Evolutionary conservation across 371 early-diverging fungal genomes (phyloP).

Genomic region (Circinella umbellata): DNA sequence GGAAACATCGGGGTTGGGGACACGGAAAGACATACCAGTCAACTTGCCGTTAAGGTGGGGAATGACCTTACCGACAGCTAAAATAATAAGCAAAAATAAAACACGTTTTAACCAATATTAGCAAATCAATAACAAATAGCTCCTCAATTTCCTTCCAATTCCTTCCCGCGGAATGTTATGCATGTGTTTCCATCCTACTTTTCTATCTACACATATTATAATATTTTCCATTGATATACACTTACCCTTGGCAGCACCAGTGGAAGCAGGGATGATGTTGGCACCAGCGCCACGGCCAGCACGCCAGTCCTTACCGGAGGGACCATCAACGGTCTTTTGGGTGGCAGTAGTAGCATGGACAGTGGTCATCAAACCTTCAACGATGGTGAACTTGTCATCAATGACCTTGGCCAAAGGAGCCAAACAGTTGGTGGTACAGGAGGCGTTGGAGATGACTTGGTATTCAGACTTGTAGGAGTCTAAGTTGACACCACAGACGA

Average conservation of each 20-base stretch:
- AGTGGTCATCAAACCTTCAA: constrained; percentile 93
- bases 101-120: not conserved
- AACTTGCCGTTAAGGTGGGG: constrained; percentile 97
- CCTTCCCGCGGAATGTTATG: too few species aligned
- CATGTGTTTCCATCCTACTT: not conserved
- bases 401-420: constrained; percentile 99
- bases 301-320: constrained; percentile 97
- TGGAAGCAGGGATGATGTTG: constrained; percentile 99
- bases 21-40: constrained; percentile 99
- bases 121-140: too few species aligned
- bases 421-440: constrained; percentile 99
- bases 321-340: constrained; percentile 99
- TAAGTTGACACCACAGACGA: constrained; percentile 94
- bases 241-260: constrained; percentile 96
- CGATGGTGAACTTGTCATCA: constrained; percentile 92
- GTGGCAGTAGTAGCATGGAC: constrained; percentile 98
- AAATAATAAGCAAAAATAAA: not conserved
- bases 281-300: constrained; percentile 92
- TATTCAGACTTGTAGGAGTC: constrained; percentile 86
- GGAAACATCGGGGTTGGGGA: constrained; percentile 97
- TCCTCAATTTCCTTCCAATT: too few species aligned
- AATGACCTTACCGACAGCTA: constrained; percentile 98
- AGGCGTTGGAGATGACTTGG: constrained; percentile 96
- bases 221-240: not conserved
- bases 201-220: too few species aligned